Base-by-base conservation (phyloP, 1,284 basidiomycete species). In the Phellinidium pouzarii region DNA sequence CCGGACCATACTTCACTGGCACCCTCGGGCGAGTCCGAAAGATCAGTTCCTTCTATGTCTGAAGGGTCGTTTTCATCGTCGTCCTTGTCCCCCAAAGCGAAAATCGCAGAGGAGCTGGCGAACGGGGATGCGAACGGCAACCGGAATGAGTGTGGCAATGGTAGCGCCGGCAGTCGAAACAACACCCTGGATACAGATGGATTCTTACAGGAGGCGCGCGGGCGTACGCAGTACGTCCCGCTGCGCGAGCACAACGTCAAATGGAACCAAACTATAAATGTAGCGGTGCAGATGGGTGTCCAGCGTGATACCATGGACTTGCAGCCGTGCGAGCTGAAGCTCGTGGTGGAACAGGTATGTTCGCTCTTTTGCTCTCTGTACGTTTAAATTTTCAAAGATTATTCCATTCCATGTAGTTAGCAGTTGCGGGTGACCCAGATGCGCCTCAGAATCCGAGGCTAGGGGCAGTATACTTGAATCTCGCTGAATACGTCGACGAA, bases 401-500 rank as follows among this genome's bases (percentile, higher is more conserved):
- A 6, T 55, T 42, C 36, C 31, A 47, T 50, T 42, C n/a, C 34
- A 11, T 17, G 14, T 46, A 72, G 75, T 70, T 76, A 19, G 75
- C 82, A 34, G 68, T 77, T 20, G 66, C 72, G 0, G 75, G 75
- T 25, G 80, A 80, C 53, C 75, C 72, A 0, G 69, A 77, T 50
- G 68, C 73, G 2, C 77, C 76, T 1, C 66, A 67, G 12, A 79
- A 81, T 49, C 80, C 80, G 1, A 74, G 78, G 1, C 71, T 90
- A 0, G 88, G 88, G 1, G 72, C 72, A 4, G 73, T 90, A 8
- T 71, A 77, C 54, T 70, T 91, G 49, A 85, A 91, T 62, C 74
- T 91, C 3, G 82, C 88, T 1, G 83, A 90, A 61, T 91, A 90
- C 59, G 84, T 81, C 7, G 75, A 77, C 46, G 68, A 71, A 8